These are phyloP conservation scores for Cicer bijugum DNA, from an alignment of 306 rosid genomes.

Conservation along the genomic window DNA sequence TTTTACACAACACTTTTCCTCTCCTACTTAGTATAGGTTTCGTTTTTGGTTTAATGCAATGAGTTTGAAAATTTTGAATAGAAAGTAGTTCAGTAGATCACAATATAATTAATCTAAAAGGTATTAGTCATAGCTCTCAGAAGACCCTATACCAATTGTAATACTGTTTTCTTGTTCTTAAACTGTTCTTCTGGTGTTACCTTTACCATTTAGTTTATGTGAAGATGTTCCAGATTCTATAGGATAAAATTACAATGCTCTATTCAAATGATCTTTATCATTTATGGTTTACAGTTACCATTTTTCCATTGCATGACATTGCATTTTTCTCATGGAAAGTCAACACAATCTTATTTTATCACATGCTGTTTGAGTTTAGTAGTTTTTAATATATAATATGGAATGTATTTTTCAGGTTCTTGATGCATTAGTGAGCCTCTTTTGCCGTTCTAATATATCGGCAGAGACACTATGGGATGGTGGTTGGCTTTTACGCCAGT, in stretches of 20 bases:
- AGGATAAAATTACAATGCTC: constrained; percentile 4
- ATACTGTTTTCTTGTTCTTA: not conserved
- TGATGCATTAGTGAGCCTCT: constrained; percentile 84
- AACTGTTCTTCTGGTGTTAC: constrained; percentile 7
- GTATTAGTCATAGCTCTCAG: not conserved
- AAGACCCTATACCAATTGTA: not conserved
- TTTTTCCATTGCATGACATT: constrained; percentile 1
- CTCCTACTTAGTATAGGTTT: not conserved
- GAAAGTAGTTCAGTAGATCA: not conserved
- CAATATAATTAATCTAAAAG: not conserved
- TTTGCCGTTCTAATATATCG: constrained; percentile 84
- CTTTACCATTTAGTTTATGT: constrained; percentile 19
- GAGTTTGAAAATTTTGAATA: not conserved
- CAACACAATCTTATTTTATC: constrained; percentile 34
- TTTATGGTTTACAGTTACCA: not conserved
- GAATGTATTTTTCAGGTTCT: constrained; percentile 62
- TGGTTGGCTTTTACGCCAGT: constrained; percentile 97
- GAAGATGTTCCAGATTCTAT: constrained; percentile 5
- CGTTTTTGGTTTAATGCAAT: not conserved
- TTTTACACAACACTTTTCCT: not conserved
- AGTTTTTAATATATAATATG: constrained; percentile 32
- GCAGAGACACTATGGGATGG: constrained; percentile 95
- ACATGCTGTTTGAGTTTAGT: constrained; percentile 21
- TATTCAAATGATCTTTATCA: constrained; percentile 2
- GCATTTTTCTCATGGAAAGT: constrained; percentile 1